phyloP scores from a whole-genome alignment of 2,329 filamentous ascomycete species.

The Epichloe hybrida region DNA sequence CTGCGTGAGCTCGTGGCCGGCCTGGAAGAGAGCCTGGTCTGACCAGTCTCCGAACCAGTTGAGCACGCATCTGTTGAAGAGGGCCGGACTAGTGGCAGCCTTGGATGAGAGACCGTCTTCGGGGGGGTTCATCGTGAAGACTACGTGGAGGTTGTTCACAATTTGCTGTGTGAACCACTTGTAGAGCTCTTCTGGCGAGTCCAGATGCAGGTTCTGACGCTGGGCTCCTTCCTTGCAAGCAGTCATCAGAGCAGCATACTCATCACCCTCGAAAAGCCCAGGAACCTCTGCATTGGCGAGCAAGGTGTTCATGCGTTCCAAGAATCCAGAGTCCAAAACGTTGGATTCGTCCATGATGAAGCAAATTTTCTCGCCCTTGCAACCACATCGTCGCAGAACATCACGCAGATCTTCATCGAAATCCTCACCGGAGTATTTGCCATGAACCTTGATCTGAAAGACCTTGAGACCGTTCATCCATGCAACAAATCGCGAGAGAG shows the following conservation, averaged over 20 bases:
- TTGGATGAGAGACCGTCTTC: conserved; percentile 91
- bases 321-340: conserved; percentile 93
- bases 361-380: conserved; percentile 98
- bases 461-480: conserved; percentile 99
- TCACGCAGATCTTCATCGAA: conserved; percentile 96
- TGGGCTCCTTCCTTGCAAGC: conserved; percentile 97
- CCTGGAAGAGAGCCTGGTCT: conserved; percentile 96
- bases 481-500: conserved; percentile 89
- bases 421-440: conserved; percentile 94
- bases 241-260: conserved; percentile 96
- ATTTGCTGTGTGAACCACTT: conserved; percentile 99
- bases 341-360: conserved; percentile 99
- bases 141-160: conserved; percentile 95
- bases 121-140: conserved; percentile 99
- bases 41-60: conserved; percentile 99
- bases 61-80: conserved; percentile 98
- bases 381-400: conserved; percentile 84
- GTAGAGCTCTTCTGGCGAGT: conserved; percentile 98
- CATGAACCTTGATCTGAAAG: conserved; percentile 99
- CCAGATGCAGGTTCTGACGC: conserved; percentile 82
- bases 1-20: conserved; percentile 86
- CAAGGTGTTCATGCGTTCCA: conserved; percentile 98
- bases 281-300: conserved; percentile 99
- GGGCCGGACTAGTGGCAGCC: conserved; percentile 88
- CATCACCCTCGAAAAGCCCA: conserved; percentile 96